These are phyloP conservation scores for Mycena maculata DNA, from an alignment of 768 basidiomycete genomes.

Conservation along the genomic window DNA sequence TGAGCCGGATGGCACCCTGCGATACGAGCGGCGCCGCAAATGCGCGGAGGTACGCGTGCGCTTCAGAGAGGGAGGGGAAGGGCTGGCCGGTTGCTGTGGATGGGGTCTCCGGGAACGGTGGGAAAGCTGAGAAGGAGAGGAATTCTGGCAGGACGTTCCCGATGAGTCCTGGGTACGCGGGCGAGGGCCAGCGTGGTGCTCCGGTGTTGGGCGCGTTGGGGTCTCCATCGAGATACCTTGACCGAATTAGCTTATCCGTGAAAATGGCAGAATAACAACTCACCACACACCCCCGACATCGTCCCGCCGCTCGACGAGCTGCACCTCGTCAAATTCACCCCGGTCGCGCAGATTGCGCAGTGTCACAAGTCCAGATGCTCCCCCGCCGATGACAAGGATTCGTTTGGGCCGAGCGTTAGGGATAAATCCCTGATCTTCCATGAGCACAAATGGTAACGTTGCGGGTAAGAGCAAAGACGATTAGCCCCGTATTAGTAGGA, in stretches of 20 bases:
- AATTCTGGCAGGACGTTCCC: constrained; percentile 64
- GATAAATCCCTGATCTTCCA: background rate
- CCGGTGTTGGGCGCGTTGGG: background rate
- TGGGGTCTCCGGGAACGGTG: constrained; percentile 47
- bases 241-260: background rate
- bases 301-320: constrained; percentile 46
- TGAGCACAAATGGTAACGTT: background rate
- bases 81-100: constrained; percentile 46
- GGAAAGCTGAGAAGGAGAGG: constrained; percentile 50
- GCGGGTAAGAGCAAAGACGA: too few species aligned
- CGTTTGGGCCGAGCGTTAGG: constrained; percentile 18
- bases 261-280: background rate
- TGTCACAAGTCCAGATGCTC: constrained; percentile 46
- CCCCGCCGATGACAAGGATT: constrained; percentile 45
- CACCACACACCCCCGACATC: constrained; percentile 49
- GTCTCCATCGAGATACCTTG: constrained; percentile 49
- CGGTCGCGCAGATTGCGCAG: constrained; percentile 46
- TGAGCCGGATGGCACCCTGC: constrained; percentile 51
- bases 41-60: constrained; percentile 48
- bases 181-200: constrained; percentile 56
- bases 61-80: constrained; percentile 54
- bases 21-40: constrained; percentile 49
- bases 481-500: too few species aligned
- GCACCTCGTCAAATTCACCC: constrained; percentile 39
- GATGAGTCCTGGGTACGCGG: constrained; percentile 60